Conservation (phyloP, 148 eudicot species). For the Diospyros kaki region DNA sequence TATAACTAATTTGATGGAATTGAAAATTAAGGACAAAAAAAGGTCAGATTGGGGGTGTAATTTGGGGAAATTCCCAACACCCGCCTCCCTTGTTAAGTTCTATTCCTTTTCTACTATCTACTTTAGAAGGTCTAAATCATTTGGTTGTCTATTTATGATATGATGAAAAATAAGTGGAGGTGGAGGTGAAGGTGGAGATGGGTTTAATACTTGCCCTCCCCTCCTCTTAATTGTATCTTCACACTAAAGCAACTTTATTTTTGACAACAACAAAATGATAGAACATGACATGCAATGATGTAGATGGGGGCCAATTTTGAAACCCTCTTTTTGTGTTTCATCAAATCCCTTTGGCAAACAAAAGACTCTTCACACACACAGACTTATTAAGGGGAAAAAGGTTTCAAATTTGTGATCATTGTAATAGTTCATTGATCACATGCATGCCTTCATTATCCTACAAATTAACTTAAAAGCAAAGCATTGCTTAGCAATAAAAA, state of each 20-base stretch:
- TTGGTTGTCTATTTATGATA: constrained; percentile 17
- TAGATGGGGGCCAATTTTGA: constrained; percentile 13
- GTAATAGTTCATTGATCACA: constrained; percentile 13
- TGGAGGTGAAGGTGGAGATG: neutral
- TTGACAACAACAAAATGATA: constrained; percentile 26
- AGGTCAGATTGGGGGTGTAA: neutral
- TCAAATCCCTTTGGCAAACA: neutral
- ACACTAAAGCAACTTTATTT: constrained; percentile 25
- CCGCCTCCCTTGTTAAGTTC: constrained; percentile 12
- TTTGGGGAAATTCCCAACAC: constrained; percentile 3
- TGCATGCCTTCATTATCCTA: constrained; percentile 7
- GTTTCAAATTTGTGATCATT: constrained; percentile 23
- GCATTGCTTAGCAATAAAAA: neutral
- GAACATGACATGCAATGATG: constrained; percentile 26
- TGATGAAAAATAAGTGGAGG: constrained; percentile 20
- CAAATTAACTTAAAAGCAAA: neutral
- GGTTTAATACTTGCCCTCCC: neutral
- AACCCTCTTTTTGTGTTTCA: constrained; percentile 11
- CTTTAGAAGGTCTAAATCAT: constrained; percentile 36
- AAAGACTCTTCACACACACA: neutral
- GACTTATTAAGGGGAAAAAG: neutral
- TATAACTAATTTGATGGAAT: neutral
- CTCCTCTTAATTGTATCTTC: neutral
- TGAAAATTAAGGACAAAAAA: neutral
- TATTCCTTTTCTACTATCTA: constrained; percentile 15